These are phyloP conservation scores for Rutstroemia sp. DNA, from an alignment of 2,329 filamentous ascomycete species.

Conservation along the genomic window DNA sequence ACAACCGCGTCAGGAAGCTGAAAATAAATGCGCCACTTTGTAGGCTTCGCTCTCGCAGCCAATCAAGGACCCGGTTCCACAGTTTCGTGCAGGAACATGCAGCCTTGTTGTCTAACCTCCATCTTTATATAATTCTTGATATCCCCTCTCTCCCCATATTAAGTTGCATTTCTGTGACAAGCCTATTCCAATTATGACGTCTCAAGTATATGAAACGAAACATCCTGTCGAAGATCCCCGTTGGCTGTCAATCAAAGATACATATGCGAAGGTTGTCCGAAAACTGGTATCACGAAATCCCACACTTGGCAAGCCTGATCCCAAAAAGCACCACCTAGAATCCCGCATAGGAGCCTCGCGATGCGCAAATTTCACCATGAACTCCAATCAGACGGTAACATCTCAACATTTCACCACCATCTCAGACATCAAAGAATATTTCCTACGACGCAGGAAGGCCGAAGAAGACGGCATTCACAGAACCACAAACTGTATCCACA, in stretches of 20 bases:
- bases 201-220: too few species aligned
- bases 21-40: too few species aligned
- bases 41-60: too few species aligned
- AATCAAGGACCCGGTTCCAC: too few species aligned
- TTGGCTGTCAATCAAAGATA: constrained; percentile 8
- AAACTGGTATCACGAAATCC: constrained; percentile 2
- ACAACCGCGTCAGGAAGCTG: background rate
- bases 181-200: too few species aligned
- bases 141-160: too few species aligned
- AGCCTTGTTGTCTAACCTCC: too few species aligned
- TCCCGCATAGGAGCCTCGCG: constrained; percentile 7
- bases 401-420: background rate
- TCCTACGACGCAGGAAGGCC: background rate
- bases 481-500: constrained; percentile 1
- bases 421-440: background rate
- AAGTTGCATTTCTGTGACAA: too few species aligned
- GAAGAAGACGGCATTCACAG: background rate
- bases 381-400: background rate
- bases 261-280: constrained; percentile 4
- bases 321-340: constrained; percentile 3
- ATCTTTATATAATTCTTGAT: too few species aligned
- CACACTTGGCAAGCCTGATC: background rate
- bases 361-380: background rate
- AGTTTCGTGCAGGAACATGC: too few species aligned
- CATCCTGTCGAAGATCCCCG: background rate